Percentiles rank a stretch among this genome's conserved stretches.
These are phyloP conservation scores for Paramecium biaurelia DNA, from an alignment of 73 alveolate species.

Conservation along the genomic window DNA sequence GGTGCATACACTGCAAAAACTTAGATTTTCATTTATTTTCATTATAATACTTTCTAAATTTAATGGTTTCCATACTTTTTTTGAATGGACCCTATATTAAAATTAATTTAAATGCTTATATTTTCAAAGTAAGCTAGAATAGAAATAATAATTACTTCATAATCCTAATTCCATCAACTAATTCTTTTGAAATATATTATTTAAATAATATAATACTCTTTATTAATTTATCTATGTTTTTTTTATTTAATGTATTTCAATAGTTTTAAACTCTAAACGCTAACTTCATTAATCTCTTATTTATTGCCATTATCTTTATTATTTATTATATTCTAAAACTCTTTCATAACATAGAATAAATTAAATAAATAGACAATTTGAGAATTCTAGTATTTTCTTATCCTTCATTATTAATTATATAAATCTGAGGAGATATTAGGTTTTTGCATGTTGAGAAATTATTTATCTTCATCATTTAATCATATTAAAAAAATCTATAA, in stretches of 20 bases:
- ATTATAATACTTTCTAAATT: not conserved
- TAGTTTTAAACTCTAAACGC: not conserved
- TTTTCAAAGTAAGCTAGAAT: not conserved
- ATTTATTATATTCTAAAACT: not conserved
- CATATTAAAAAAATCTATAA: not conserved
- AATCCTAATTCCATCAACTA: not conserved
- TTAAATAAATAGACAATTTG: not conserved
- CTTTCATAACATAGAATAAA: not conserved
- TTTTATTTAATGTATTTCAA: not conserved
- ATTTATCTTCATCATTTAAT: not conserved
- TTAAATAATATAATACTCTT: not conserved
- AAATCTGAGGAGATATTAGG: constrained; percentile 6
- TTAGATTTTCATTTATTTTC: not conserved
- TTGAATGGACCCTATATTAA: not conserved
- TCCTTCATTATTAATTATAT: not conserved
- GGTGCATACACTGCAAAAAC: not conserved
- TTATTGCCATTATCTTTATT: not conserved
- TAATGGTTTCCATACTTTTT: not conserved
- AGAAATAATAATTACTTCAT: not conserved
- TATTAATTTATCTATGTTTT: not conserved
- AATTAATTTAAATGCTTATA: not conserved
- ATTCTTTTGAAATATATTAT: not conserved
- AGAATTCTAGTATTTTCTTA: not conserved
- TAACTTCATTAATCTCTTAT: not conserved
- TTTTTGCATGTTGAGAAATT: not conserved